Conservation (phyloP, 352 stramenopile genomes). For the Globisporangium canariense region DNA sequence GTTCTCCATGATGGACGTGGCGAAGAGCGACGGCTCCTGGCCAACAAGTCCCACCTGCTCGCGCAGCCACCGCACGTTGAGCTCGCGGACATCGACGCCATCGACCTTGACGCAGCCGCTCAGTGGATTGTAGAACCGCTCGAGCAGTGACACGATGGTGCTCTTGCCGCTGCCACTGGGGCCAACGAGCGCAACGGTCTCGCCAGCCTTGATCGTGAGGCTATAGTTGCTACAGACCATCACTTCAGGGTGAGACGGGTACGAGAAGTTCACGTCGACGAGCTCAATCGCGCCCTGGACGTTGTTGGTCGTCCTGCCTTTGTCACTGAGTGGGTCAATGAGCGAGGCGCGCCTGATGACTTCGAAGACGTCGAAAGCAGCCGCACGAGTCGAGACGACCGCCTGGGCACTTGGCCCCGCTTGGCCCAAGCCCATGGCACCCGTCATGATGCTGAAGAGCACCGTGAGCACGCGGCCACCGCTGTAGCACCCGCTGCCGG, state of each 20-base stretch:
- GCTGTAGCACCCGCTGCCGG: constrained; percentile 43
- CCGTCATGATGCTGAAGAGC: constrained; percentile 66
- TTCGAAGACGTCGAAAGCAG: constrained; percentile 62
- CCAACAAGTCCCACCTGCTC: constrained; percentile 86
- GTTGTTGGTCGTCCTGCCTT: constrained; percentile 20
- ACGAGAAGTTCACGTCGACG: constrained; percentile 34
- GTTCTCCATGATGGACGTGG: constrained; percentile 29
- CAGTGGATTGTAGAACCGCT: constrained; percentile 88
- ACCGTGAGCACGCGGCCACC: constrained; percentile 62
- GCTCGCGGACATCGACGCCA: constrained; percentile 31
- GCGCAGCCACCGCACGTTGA: constrained; percentile 74
- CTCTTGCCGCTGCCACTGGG: constrained; percentile 63
- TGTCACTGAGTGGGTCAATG: constrained; percentile 48
- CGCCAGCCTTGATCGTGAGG: constrained; percentile 28
- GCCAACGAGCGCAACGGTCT: constrained; percentile 28
- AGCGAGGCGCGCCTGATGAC: constrained; percentile 56
- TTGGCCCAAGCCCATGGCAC: constrained; percentile 67
- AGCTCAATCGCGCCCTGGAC: constrained; percentile 39
- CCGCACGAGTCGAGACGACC: constrained; percentile 46
- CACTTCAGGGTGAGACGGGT: constrained; percentile 45
- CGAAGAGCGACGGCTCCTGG: constrained; percentile 55
- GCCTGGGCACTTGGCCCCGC: constrained; percentile 55
- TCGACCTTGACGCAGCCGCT: constrained; percentile 19
- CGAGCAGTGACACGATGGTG: constrained; percentile 85
- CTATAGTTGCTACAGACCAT: constrained; percentile 13